Conservation (phyloP, 805 yeast species). For the Metschnikowia reukaufii region DNA sequence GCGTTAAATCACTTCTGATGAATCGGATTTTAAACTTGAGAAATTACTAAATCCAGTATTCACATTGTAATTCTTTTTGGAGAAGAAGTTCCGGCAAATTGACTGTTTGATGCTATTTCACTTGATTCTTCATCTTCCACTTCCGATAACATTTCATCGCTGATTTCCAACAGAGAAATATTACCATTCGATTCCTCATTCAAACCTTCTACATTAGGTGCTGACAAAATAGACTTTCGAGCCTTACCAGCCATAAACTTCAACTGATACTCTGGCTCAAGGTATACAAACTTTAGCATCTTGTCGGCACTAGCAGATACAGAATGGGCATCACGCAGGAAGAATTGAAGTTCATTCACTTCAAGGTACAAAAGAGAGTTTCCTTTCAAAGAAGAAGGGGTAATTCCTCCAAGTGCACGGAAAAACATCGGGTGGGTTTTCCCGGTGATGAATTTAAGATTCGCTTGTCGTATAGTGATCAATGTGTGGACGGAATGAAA, state of each 20-base stretch:
- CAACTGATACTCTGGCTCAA: slow-evolving; percentile 16
- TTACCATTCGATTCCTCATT: background rate
- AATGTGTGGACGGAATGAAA: slow-evolving; percentile 27
- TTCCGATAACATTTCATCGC: slow-evolving; percentile 10
- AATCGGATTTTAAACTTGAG: too few relatives aligned
- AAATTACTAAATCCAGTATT: too few relatives aligned
- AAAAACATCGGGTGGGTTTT: background rate
- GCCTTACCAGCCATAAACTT: slow-evolving; percentile 2
- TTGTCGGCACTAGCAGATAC: slow-evolving; percentile 24
- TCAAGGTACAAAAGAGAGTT: slow-evolving; percentile 28
- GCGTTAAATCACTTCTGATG: too few relatives aligned
- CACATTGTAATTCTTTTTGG: too few relatives aligned
- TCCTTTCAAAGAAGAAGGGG: background rate
- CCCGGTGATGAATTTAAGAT: slow-evolving; percentile 24
- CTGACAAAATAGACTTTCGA: background rate
- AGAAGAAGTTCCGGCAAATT: background rate
- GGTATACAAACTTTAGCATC: slow-evolving; percentile 26
- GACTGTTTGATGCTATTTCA: background rate
- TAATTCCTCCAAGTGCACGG: background rate
- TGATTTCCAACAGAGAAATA: background rate
- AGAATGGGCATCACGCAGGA: slow-evolving; percentile 31
- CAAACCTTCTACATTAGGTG: background rate
- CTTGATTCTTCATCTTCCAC: slow-evolving; percentile 4
- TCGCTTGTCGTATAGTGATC: slow-evolving; percentile 30
- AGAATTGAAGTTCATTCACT: slow-evolving; percentile 30